Percentiles rank a stretch among this genome's conserved stretches.
Evolutionary conservation across 768 basidiomycete genomes (phyloP).

Genomic region (Leccinum barrowsii): DNA sequence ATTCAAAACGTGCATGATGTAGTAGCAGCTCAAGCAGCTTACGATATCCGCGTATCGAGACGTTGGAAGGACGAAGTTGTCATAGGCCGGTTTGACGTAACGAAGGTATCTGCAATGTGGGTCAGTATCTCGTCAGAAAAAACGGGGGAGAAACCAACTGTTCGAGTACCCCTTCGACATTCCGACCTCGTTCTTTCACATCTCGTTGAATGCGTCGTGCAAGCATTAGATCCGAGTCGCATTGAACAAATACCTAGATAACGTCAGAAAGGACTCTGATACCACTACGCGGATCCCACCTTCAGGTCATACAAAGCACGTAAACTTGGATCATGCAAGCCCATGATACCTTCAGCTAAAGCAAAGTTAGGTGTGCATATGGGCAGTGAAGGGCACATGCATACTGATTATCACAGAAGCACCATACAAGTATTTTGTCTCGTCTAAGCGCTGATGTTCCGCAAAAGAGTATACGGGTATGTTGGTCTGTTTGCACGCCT

Average conservation of each 20-base stretch:
- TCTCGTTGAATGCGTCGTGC: conserved; percentile 89
- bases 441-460: conserved; percentile 76
- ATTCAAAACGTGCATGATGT: not conserved
- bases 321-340: conserved; percentile 74
- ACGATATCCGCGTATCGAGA: conserved; percentile 89
- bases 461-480: conserved; percentile 95
- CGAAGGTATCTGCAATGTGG: conserved; percentile 69
- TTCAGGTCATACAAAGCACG: conserved; percentile 89
- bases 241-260: conserved; percentile 79
- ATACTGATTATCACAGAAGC: conserved; percentile 86
- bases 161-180: conserved; percentile 82
- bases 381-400: conserved; percentile 8
- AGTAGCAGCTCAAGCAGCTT: conserved; percentile 3
- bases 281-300: conserved; percentile 36
- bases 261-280: not conserved
- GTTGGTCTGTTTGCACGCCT: conserved; percentile 76
- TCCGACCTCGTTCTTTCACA: conserved; percentile 81
- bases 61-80: conserved; percentile 89
- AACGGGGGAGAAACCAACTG: conserved; percentile 49
- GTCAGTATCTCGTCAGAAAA: not conserved
- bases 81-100: conserved; percentile 92
- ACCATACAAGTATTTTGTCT: conserved; percentile 88
- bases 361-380: not conserved
- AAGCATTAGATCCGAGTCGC: conserved; percentile 96
- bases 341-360: conserved; percentile 88